Conservation (phyloP, 1,284 basidiomycete genomes). For the Ganoderma lingzhi region DNA sequence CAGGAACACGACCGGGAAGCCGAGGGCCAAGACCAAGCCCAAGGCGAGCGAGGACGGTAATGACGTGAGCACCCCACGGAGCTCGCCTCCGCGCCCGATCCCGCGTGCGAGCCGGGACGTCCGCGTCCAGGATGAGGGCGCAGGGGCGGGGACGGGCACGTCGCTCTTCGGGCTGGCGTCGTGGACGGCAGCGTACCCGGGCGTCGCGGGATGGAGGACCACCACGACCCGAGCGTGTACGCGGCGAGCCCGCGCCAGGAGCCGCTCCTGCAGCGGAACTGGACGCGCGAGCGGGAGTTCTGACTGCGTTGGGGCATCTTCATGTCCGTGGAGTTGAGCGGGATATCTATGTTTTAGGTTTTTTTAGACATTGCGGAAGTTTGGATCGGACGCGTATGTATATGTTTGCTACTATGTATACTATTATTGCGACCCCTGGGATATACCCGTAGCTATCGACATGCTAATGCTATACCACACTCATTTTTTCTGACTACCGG, state of each 20-base stretch:
- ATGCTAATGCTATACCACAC: constrained; percentile 29
- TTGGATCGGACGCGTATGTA: background rate
- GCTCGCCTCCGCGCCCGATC: constrained; percentile 32
- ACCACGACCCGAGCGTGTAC: constrained; percentile 21
- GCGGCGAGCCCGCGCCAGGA: constrained; percentile 37
- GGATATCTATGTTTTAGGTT: constrained; percentile 4
- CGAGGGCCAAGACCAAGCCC: background rate
- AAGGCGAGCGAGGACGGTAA: constrained; percentile 18
- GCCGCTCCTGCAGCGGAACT: constrained; percentile 30
- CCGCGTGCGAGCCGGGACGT: constrained; percentile 19
- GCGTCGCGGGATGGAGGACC: constrained; percentile 23
- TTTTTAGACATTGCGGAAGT: constrained; percentile 13
- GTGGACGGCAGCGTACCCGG: constrained; percentile 40
- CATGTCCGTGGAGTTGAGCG: background rate
- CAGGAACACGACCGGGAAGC: background rate
- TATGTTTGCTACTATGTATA: constrained; percentile 27
- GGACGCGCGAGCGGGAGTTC: constrained; percentile 33
- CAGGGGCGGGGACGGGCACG: constrained; percentile 6
- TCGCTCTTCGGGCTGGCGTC: constrained; percentile 36
- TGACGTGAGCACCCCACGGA: constrained; percentile 20
- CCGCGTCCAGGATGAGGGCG: background rate
- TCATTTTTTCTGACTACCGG: background rate
- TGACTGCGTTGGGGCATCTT: constrained; percentile 3
- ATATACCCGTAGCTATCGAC: constrained; percentile 10
- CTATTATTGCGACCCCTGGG: constrained; percentile 22